Conservation (phyloP, 2,329 filamentous ascomycete species). For the Emericellopsis cladophorae region DNA sequence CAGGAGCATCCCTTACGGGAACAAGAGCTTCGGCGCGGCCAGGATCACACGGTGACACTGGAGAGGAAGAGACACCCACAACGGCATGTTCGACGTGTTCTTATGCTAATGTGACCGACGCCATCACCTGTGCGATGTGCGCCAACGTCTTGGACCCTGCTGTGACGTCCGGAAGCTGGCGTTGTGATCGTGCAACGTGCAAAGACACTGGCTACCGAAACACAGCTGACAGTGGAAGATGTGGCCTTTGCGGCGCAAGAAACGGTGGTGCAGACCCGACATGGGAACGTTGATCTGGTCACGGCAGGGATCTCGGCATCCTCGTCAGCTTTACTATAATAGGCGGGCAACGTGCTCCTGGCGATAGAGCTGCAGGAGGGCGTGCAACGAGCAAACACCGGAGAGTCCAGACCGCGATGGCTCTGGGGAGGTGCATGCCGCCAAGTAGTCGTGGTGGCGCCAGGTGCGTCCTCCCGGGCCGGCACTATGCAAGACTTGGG, state of each 20-base stretch:
- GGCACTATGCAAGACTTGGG: not conserved
- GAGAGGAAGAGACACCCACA: not conserved
- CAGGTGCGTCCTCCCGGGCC: not conserved
- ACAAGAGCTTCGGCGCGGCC: not conserved
- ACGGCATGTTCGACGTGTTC: slow-evolving; percentile 52
- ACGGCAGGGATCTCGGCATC: too few relatives aligned
- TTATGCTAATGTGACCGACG: slow-evolving; percentile 39
- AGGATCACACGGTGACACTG: not conserved
- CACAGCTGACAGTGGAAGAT: slow-evolving; percentile 54
- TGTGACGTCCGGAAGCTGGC: slow-evolving; percentile 48
- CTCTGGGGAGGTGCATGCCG: not conserved
- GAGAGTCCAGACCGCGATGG: not conserved
- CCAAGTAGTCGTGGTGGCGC: not conserved
- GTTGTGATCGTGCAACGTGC: slow-evolving; percentile 45
- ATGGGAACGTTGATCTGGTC: too few relatives aligned
- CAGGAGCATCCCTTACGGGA: not conserved
- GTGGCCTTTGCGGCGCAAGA: slow-evolving; percentile 52
- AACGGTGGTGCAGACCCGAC: slow-evolving; percentile 3
- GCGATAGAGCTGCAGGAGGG: not conserved
- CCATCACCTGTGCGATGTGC: slow-evolving; percentile 55
- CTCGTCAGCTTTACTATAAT: too few relatives aligned
- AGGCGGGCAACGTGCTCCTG: not conserved
- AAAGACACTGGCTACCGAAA: slow-evolving; percentile 49
- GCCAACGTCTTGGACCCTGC: slow-evolving; percentile 51
- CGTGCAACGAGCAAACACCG: not conserved